Evolutionary conservation across 73 alveolate genomes (phyloP), one percentile per base, ranked within the genome.

Genomic region (Paramecium caudatum): DNA sequence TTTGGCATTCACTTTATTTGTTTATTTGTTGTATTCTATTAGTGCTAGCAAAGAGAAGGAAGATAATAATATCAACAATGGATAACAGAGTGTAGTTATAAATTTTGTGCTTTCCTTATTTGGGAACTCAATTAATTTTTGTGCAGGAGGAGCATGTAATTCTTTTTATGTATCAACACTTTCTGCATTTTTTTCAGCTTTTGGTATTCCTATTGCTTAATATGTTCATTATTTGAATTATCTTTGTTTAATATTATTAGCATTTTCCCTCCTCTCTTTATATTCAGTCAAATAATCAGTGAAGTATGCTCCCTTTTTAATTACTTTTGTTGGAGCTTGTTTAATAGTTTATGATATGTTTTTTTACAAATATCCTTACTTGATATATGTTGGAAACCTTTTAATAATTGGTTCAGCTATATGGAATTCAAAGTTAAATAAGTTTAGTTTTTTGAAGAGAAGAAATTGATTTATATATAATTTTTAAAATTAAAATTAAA

Each of bases 141-240:
- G 97, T 82, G 63, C 96, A 43, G 97, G 97, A n/a, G 97, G 97
- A 4, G 94, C 96, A 34, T 94, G 97, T 45, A 94, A 94, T 82
- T 93, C 93, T 48, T 91, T 94, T 47, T 94, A 94, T 82, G 81
- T 94, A 0, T 92, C 96, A 70, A 94, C 97, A 2, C 91, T 94
- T 27, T 92, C 97, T 1, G 93, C 96, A 63, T 91, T 94, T 69
- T 92, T 94, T 83, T 93, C 95, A 3, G 97, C 97, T 33, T 94
- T 94, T 49, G 97, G 97, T 3, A 93, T 94, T 36, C 93, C 97
- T 43, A 91, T 94, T 3, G 84, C 94, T 15, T 91, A 94, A 86
- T 91, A 92, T 41, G 50, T 93, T 49, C 94, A 94, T 92, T 94
- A 94, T 92, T 82, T 94, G 91, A 92, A 92, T 82, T 94, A 93